Evolutionary conservation across 2,329 filamentous ascomycete species (phyloP).

Genomic region (Bertia moriformis): DNA sequence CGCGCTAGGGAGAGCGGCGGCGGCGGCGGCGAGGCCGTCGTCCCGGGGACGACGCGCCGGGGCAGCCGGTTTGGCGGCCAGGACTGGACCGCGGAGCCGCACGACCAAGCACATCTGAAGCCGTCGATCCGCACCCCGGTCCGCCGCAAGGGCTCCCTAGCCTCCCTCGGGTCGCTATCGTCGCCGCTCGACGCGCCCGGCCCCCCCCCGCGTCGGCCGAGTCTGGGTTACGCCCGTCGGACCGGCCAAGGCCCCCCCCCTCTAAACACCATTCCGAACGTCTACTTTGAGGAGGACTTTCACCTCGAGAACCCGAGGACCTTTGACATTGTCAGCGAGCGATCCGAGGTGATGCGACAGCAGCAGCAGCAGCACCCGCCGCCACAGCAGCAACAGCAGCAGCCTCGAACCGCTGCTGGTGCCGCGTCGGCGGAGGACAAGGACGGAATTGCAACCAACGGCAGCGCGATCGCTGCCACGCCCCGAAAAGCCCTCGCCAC

Average conservation of each 20-base stretch:
- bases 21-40: slow-evolving; percentile 35
- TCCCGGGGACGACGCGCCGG: slow-evolving; percentile 21
- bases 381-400: no score
- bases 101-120: slow-evolving; percentile 29
- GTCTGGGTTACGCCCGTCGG: slow-evolving; percentile 35
- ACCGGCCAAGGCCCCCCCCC: slow-evolving; percentile 64
- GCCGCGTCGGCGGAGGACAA: slow-evolving; percentile 38
- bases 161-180: slow-evolving; percentile 19
- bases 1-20: slow-evolving; percentile 68
- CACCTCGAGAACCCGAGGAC: slow-evolving; percentile 90
- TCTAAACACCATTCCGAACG: slow-evolving; percentile 75
- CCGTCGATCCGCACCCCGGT: slow-evolving; percentile 21
- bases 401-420: no score
- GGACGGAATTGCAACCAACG: slow-evolving; percentile 35
- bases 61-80: slow-evolving; percentile 8
- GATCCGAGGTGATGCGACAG: slow-evolving; percentile 96
- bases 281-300: slow-evolving; percentile 93
- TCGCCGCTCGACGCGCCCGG: slow-evolving; percentile 11
- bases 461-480: slow-evolving; percentile 34
- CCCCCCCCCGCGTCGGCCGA: slow-evolving; percentile 13
- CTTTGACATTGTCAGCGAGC: slow-evolving; percentile 91
- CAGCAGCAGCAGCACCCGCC: no score
- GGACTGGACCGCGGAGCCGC: slow-evolving; percentile 2
- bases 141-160: slow-evolving; percentile 22
- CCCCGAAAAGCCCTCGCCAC: slow-evolving; percentile 80